Evolutionary conservation across 805 yeast genomes (phyloP), one percentile per base, ranked within the genome.

Genomic region (Brettanomyces anomalus): DNA sequence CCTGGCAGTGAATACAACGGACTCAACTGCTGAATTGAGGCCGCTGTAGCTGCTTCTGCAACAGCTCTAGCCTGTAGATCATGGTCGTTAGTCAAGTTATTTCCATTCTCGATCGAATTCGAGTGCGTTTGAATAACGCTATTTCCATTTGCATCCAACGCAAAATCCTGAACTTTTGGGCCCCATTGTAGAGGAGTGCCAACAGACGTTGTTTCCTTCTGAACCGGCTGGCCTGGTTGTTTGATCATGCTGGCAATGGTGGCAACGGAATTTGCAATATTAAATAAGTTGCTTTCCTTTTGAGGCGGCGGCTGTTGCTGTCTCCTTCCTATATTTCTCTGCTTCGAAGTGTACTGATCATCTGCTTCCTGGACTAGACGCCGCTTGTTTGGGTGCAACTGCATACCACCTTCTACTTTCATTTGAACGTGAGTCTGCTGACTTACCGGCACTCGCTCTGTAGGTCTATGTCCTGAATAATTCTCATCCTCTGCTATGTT

Each of bases 231-330:
- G 7, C 20, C 16, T 24, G 28, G 18, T 30, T 19, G 34, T 20
- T 17, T 31, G 32, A 33, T 3, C n/a, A 38, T 47, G 28, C 34
- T 48, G 46, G 37, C 42, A 45, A 36, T 46, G 48, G 35, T 16
- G 14, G 17, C 24, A 31, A 51, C 61, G 2, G 63, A 58, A 37
- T 60, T 57, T 8, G 63, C 63, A 26, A 58, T 47, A 8, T 62
- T 58, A 26, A 55, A 50, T 18, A 59, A 44, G 3, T 63, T 62
- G 42, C 58, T 60, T 4, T 49, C 49, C 28, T 16, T 35, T 19
- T 35, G 37, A 7, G 18, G 24, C 21, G 6, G 24, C 18, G 7
- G 20, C 20, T 18, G 4, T 16, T 35, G 37, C 21, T 35, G 37
- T 7, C 21, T 16, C 7, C 16, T 15, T 36, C 26, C 15, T 36